Conservation (phyloP, 176 grass and related monocot species). For the Aegilops sharonensis region DNA sequence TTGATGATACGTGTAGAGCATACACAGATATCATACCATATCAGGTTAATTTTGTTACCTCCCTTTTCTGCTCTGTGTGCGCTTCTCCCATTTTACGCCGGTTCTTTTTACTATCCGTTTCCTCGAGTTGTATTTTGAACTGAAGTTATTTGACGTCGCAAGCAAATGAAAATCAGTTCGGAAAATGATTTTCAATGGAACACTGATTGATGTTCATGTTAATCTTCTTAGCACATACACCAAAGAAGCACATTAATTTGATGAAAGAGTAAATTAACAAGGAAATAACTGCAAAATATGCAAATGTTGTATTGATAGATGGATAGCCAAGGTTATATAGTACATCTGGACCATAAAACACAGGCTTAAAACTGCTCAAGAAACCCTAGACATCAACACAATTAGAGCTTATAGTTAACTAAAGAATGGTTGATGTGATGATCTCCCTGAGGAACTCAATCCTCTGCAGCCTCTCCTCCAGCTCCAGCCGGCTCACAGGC, state of each 20-base stretch:
- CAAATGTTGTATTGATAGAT: background rate
- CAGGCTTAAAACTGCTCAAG: background rate
- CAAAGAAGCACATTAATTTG: background rate
- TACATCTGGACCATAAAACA: background rate
- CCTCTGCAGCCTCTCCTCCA: conserved; percentile 71
- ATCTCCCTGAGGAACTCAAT: conserved; percentile 61
- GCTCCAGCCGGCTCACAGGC: conserved; percentile 32
- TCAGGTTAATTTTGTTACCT: background rate
- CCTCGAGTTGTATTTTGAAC: background rate
- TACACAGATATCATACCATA: conserved; percentile 25
- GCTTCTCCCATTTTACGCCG: too few species aligned
- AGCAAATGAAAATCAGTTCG: background rate
- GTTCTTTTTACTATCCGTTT: background rate
- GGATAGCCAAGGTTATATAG: background rate
- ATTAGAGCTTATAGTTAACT: conserved; percentile 15
- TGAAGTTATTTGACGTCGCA: background rate
- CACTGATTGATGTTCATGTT: background rate
- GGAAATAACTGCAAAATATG: background rate
- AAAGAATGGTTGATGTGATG: conserved; percentile 71
- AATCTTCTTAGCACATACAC: background rate
- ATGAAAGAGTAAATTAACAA: background rate
- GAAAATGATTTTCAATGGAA: background rate
- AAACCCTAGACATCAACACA: conserved; percentile 10
- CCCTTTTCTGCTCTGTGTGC: background rate
- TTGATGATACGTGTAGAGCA: conserved; percentile 42